Evolutionary conservation across 2,329 filamentous ascomycete species (phyloP).

Genomic region (Plectosphaerella sp.): DNA sequence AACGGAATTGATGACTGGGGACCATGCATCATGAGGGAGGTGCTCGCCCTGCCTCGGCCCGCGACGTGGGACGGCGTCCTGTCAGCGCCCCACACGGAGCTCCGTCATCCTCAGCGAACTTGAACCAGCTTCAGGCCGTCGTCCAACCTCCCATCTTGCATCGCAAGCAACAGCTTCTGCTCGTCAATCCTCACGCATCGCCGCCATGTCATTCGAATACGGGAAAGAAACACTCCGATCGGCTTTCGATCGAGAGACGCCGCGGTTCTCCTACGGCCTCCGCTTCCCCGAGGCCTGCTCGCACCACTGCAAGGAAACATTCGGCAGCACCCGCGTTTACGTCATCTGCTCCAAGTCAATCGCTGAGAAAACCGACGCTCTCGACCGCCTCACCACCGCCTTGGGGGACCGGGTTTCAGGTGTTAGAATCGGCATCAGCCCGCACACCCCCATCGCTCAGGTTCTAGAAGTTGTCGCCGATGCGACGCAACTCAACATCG

Average conservation of each 20-base stretch:
- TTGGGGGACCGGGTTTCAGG: slow-evolving; percentile 40
- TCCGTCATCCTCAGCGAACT: too few relatives aligned
- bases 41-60: too few relatives aligned
- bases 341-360: slow-evolving; percentile 37
- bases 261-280: slow-evolving; percentile 41
- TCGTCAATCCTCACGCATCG: too few relatives aligned
- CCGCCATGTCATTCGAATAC: background rate
- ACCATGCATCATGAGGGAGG: too few relatives aligned
- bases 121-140: too few relatives aligned
- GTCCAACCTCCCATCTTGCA: background rate
- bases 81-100: background rate
- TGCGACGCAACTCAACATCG: slow-evolving; percentile 28
- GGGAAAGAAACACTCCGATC: background rate
- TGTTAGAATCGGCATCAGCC: slow-evolving; percentile 42
- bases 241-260: slow-evolving; percentile 11
- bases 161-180: background rate
- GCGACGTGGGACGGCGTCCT: too few relatives aligned
- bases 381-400: slow-evolving; percentile 33
- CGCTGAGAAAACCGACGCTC: slow-evolving; percentile 36
- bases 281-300: slow-evolving; percentile 38
- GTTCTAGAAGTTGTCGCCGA: slow-evolving; percentile 42
- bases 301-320: slow-evolving; percentile 37
- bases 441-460: slow-evolving; percentile 50
- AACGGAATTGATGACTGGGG: too few relatives aligned
- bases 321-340: slow-evolving; percentile 41